Evolutionary conservation across 768 basidiomycete genomes (phyloP), one percentile per base, ranked within the genome.

Genomic region (Auriscalpium microsporum): DNA sequence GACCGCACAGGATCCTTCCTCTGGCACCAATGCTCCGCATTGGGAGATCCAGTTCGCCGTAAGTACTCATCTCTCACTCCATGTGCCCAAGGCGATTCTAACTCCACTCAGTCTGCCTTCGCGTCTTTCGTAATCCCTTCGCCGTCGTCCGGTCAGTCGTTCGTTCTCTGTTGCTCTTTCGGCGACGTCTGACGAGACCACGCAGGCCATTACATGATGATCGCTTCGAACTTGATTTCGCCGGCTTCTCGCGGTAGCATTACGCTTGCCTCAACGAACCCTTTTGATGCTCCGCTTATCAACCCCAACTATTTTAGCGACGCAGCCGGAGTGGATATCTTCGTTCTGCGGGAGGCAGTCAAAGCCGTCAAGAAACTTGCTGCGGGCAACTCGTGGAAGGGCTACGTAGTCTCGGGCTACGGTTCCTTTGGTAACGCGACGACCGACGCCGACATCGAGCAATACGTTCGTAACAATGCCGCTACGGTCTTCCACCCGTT

Each of bases 271-370:
- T 64, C 64, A 17, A 34, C 48, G 2, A 51, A 65, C 51, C 61
- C 65, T 0, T 63, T 67, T 49, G 62, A 55, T 16, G 36, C 40
- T 28, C 68, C 66, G 10, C 47, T 63, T 28, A 61, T 68, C 46
- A 56, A 69, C 54, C 62, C 62, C 7, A 55, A 35, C n/a, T 54
- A 51, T n/a, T 33, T 48, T 45, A 47, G 16, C 37, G 10, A 49
- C 3, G 9, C 28, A 10, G 28, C 28, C 28, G 28, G 28, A 28
- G 33, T 55, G 23, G 54, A 54, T 10, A 16, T 58, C 2, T 48
- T 44, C 37, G n/a, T 40, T 16, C 17, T 44, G 28, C 40, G 42
- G 1, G 33, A 55, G 33, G 45, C 38, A 4, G 40, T 48, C 45
- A 52, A 48, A 35, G 51, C 50, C 23, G 50, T 45, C 16, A 35